These are phyloP conservation scores for Globomyces pollinis-pini DNA, from an alignment of 192 early-diverging fungal species.

Conservation along the genomic window DNA sequence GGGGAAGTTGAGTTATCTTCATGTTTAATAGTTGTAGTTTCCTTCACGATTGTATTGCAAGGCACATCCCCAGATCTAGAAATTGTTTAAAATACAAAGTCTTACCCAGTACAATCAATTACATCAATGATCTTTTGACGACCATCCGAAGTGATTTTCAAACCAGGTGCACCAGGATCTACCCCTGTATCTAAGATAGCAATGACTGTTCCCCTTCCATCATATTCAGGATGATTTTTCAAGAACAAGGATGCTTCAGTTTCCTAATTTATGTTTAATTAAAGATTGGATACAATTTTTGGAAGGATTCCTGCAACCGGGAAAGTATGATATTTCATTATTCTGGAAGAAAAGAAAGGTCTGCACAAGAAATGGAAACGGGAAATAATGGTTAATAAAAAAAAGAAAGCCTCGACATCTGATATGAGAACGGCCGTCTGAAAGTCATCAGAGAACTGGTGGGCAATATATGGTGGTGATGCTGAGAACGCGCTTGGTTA, in stretches of 20 bases:
- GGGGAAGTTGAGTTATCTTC: conserved; percentile 12
- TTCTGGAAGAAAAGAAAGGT: too few species aligned
- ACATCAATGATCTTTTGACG: conserved; percentile 85
- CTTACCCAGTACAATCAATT: conserved; percentile 84
- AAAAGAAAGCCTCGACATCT: too few species aligned
- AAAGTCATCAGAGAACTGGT: too few species aligned
- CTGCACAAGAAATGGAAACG: too few species aligned
- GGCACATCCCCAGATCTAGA: conserved; percentile 43
- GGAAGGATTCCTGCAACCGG: not conserved
- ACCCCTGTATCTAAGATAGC: conserved; percentile 92
- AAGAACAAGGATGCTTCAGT: not conserved
- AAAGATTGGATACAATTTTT: not conserved
- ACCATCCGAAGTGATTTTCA: conserved; percentile 79
- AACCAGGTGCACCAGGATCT: conserved; percentile 83
- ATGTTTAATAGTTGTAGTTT: conserved; percentile 38
- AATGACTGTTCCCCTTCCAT: conserved; percentile 82
- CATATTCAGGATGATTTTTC: conserved; percentile 39
- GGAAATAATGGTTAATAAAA: too few species aligned
- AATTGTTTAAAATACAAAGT: not conserved
- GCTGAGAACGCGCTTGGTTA: too few species aligned
- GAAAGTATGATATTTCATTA: conserved; percentile 4
- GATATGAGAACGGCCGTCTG: too few species aligned
- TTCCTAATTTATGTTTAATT: not conserved
- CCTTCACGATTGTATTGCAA: conserved; percentile 47
- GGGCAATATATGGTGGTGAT: too few species aligned